Percentiles rank a stretch among this genome's conserved stretches.
Evolutionary conservation across 441 rosid genomes (phyloP).

Genomic region (Mallotus repandus): DNA sequence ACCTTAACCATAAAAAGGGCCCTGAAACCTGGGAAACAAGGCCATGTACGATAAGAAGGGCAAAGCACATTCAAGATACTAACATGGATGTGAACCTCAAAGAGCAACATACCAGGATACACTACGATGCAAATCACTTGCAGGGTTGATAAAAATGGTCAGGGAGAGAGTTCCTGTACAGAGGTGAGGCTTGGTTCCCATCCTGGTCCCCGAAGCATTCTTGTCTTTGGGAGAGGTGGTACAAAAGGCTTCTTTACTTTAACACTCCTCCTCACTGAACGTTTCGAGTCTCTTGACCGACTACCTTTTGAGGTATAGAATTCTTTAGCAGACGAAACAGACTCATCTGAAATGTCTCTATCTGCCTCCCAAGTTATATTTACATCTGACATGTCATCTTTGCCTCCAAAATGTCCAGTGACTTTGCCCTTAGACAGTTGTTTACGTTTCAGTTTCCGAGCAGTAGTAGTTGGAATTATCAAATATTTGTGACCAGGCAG

Average conservation of each 20-base stretch:
- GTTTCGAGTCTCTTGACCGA: conserved; percentile 11
- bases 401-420: conserved; percentile 15
- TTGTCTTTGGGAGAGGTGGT: conserved; percentile 48
- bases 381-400: conserved; percentile 29
- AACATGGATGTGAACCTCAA: too few species aligned
- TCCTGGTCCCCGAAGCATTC: conserved; percentile 15
- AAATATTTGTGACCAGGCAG: conserved; percentile 54
- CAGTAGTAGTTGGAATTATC: conserved; percentile 49
- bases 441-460: conserved; percentile 39
- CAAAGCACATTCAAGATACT: not conserved
- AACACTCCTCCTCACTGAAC: conserved; percentile 20
- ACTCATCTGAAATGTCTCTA: conserved; percentile 33
- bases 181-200: conserved; percentile 66
- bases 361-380: conserved; percentile 39
- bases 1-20: not conserved
- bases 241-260: conserved; percentile 49
- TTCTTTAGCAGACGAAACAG: conserved; percentile 48
- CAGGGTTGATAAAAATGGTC: conserved; percentile 14
- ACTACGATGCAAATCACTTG: not conserved
- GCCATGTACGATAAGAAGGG: not conserved
- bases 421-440: conserved; percentile 25
- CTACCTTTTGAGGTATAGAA: conserved; percentile 40
- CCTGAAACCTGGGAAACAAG: not conserved
- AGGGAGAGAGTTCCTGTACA: conserved; percentile 57
- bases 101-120: conserved; percentile 15